Conservation (phyloP, 1,139 yeast species). For the Trichomonascaceae sp. region DNA sequence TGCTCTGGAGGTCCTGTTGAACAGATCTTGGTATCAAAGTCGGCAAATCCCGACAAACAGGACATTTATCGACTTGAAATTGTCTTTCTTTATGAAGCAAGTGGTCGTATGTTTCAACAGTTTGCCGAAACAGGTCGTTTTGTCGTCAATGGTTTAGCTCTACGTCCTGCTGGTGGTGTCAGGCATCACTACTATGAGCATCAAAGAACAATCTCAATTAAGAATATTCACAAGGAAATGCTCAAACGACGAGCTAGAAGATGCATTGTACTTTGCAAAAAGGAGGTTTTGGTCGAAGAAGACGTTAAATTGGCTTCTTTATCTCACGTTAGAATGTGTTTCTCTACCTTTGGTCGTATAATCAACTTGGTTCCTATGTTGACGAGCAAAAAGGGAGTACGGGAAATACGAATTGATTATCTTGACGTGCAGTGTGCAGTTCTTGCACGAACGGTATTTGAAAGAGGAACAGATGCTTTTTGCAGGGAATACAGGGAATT, state of each 20-base stretch:
- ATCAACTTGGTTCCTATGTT: constrained; percentile 56
- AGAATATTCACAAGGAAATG: constrained; percentile 32
- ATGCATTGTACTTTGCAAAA: constrained; percentile 33
- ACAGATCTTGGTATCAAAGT: constrained; percentile 33
- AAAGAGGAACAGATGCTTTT: constrained; percentile 17
- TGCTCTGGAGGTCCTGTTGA: constrained; percentile 74
- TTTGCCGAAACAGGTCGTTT: constrained; percentile 55
- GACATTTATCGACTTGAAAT: constrained; percentile 37
- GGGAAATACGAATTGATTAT: constrained; percentile 55
- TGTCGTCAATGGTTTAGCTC: constrained; percentile 51
- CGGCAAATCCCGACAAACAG: constrained; percentile 6
- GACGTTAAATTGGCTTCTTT: constrained; percentile 29
- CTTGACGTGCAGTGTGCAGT: constrained; percentile 60
- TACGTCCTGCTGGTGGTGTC: constrained; percentile 32
- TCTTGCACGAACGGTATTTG: constrained; percentile 48
- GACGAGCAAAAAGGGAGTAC: constrained; percentile 43
- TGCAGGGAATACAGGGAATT: background rate
- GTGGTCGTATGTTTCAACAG: constrained; percentile 51
- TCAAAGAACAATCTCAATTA: constrained; percentile 22
- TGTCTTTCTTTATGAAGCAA: constrained; percentile 47
- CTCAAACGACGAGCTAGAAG: constrained; percentile 34
- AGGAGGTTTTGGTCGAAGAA: background rate
- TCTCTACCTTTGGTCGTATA: constrained; percentile 52
- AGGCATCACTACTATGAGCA: constrained; percentile 1
- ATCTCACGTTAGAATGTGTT: constrained; percentile 43